phyloP scores from a whole-genome alignment of 495 filamentous ascomycete species.

The Neurospora sp. region DNA sequence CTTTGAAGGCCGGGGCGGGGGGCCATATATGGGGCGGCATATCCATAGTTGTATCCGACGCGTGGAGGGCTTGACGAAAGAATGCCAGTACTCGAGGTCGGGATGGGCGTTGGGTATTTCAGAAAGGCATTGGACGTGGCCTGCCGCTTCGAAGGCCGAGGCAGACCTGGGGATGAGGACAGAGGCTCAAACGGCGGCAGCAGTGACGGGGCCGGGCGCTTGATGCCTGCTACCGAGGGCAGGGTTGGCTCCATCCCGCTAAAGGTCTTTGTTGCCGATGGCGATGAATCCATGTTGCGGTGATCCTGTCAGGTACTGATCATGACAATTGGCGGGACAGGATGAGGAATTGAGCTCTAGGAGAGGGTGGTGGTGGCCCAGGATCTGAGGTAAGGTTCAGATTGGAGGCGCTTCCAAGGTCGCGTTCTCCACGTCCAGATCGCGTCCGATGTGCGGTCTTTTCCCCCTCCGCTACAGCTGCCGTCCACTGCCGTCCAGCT shows the following conservation, averaged over 20 bases:
- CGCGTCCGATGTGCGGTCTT: slow-evolving; percentile 5
- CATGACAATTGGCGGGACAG: slow-evolving; percentile 13
- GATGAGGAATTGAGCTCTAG: background rate
- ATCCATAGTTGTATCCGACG: slow-evolving; percentile 14
- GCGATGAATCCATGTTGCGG: slow-evolving; percentile 23
- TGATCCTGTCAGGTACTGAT: slow-evolving; percentile 7
- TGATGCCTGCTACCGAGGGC: slow-evolving; percentile 50
- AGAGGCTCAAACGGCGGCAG: slow-evolving; percentile 90
- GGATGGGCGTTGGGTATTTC: slow-evolving; percentile 82
- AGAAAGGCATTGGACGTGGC: slow-evolving; percentile 41
- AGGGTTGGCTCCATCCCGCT: slow-evolving; percentile 24
- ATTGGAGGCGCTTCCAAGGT: background rate
- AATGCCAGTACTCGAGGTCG: slow-evolving; percentile 87
- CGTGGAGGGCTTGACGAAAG: slow-evolving; percentile 78
- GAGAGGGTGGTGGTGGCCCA: background rate
- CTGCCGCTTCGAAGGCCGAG: slow-evolving; percentile 61
- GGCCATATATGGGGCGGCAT: slow-evolving; percentile 11
- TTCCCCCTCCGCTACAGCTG: slow-evolving; percentile 1
- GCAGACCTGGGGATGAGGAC: slow-evolving; percentile 77
- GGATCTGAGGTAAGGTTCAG: background rate
- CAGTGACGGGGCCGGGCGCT: slow-evolving; percentile 69
- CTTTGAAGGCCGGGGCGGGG: slow-evolving; percentile 48
- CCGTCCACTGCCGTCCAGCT: background rate
- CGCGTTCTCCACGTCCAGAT: background rate
- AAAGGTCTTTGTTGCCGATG: slow-evolving; percentile 3